Conservation (phyloP, 2,329 filamentous ascomycete genomes). For the Penicillium sp. region DNA sequence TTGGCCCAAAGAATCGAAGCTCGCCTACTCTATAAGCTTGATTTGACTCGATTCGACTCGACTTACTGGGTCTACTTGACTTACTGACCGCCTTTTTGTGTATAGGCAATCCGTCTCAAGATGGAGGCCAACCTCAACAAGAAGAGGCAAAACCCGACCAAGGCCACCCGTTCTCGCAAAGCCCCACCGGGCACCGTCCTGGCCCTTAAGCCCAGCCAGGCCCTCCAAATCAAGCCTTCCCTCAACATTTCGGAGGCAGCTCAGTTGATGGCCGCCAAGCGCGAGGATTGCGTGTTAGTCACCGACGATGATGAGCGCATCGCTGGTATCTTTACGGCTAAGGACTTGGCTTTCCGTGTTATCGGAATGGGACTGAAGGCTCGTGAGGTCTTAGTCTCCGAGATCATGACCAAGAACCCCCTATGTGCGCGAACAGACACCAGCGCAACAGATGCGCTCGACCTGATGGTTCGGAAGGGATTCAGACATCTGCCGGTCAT, state of each 20-base stretch:
- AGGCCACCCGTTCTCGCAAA: constrained; percentile 83
- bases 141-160: constrained; percentile 79
- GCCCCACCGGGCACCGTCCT: constrained; percentile 95
- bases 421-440: constrained; percentile 96
- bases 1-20: not conserved
- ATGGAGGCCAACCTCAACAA: constrained; percentile 97
- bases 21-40: not conserved
- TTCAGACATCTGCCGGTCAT: constrained; percentile 98
- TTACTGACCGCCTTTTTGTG: constrained; percentile 4
- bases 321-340: constrained; percentile 97
- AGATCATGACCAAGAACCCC: constrained; percentile 99
- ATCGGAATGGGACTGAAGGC: constrained; percentile 89
- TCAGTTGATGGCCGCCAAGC: constrained; percentile 97
- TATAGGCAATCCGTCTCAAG: constrained; percentile 89
- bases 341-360: constrained; percentile 95
- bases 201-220: constrained; percentile 89
- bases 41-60: not conserved
- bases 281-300: constrained; percentile 95
- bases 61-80: not conserved
- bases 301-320: constrained; percentile 98
- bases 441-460: constrained; percentile 93
- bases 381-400: constrained; percentile 84
- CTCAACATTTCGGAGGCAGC: constrained; percentile 95
- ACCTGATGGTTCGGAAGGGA: constrained; percentile 97
- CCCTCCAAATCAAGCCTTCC: constrained; percentile 93